A percentile compares a stretch with the other conserved stretches of the same genome.
Conservation (phyloP, 192 early-diverging fungal species). For the Piromyces sp. region DNA sequence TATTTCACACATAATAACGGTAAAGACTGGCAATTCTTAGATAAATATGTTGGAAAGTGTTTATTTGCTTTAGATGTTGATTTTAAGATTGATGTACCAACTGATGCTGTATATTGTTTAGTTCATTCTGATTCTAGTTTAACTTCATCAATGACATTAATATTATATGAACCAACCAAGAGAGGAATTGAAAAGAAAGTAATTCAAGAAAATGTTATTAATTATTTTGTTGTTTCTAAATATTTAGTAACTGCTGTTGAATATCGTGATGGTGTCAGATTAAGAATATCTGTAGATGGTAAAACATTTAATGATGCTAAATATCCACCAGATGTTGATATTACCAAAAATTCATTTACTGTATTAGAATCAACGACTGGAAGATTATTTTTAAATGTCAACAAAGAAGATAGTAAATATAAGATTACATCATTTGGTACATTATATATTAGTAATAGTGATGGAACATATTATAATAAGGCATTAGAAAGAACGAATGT, state of each 20-base stretch:
- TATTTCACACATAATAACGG: background rate
- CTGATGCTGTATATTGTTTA: background rate
- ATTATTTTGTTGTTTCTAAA: background rate
- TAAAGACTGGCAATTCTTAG: background rate
- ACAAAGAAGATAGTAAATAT: conserved; percentile 20
- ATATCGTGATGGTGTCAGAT: conserved; percentile 21
- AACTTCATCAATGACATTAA: background rate
- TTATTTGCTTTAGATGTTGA: background rate
- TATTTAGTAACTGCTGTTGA: conserved; percentile 3
- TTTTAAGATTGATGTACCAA: background rate
- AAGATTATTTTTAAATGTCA: conserved; percentile 59
- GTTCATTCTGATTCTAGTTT: background rate
- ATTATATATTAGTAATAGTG: conserved; percentile 75
- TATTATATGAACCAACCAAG: background rate
- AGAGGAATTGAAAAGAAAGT: background rate
- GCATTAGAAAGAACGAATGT: conserved; percentile 61
- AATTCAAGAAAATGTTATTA: background rate
- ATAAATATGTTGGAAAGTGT: background rate
- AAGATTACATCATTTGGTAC: conserved; percentile 42
- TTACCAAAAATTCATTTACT: conserved; percentile 41
- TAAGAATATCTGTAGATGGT: conserved; percentile 65
- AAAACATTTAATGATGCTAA: conserved; percentile 43
- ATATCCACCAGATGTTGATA: conserved; percentile 57
- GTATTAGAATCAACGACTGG: conserved; percentile 69
- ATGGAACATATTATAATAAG: conserved; percentile 61